Conservation (phyloP, 257 asterid genomes). For the Rubia yunnanensis region DNA sequence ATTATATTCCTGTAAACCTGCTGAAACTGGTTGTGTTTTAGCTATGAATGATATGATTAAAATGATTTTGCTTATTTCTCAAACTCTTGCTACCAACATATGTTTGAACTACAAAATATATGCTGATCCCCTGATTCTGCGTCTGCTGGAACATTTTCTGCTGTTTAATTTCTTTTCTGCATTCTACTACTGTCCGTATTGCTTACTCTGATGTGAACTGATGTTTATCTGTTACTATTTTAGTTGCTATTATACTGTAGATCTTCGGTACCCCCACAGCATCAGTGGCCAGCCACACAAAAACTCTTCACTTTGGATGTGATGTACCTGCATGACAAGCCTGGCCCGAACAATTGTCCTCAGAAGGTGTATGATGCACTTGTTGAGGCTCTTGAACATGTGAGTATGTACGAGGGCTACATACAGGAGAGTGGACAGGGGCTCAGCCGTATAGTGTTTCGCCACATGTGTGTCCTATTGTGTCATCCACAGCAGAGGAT, state of each 20-base stretch:
- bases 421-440: constrained; percentile 92
- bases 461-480: constrained; percentile 56
- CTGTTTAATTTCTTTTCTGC: neutral
- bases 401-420: constrained; percentile 77
- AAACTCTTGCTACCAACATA: neutral
- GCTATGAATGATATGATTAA: no score
- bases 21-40: neutral
- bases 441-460: constrained; percentile 61
- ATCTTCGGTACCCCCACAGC: constrained; percentile 62
- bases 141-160: neutral
- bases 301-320: constrained; percentile 86
- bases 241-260: constrained; percentile 80
- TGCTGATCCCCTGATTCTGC: neutral
- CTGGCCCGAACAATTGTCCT: constrained; percentile 90
- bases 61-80: neutral
- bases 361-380: constrained; percentile 80
- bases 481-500: constrained; percentile 91
- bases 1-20: neutral
- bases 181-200: neutral
- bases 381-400: constrained; percentile 78
- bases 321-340: constrained; percentile 89
- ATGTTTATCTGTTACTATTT: constrained; percentile 14
- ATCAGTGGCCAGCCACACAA: constrained; percentile 49
- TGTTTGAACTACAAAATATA: neutral
- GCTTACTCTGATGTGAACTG: no score